Conservation (phyloP, 352 stramenopile species). For the Globisporangium megalacanthum region DNA sequence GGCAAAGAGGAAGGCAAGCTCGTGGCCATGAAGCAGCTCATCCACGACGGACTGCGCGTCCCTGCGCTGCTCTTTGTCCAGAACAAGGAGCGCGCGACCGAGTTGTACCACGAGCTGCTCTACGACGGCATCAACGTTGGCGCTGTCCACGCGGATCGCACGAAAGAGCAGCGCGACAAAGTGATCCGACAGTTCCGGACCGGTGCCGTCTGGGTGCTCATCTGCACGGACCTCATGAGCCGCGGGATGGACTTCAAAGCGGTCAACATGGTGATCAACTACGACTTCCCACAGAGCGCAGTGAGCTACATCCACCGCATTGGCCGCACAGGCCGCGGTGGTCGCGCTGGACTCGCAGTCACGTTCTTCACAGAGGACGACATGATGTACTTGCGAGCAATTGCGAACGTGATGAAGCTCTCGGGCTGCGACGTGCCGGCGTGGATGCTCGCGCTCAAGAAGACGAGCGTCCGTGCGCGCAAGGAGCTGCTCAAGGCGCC, state of each 20-base stretch:
- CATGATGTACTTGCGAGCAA: conserved; percentile 92
- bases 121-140: conserved; percentile 98
- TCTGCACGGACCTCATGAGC: conserved; percentile 99
- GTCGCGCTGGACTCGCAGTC: conserved; percentile 91
- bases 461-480: conserved; percentile 53
- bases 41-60: conserved; percentile 91
- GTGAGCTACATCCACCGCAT: conserved; percentile 98
- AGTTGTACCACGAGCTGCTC: conserved; percentile 96
- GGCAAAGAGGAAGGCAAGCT: conserved; percentile 99
- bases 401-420: conserved; percentile 99
- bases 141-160: conserved; percentile 95
- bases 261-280: conserved; percentile 99
- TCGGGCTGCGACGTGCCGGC: conserved; percentile 96
- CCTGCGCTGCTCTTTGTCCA: conserved; percentile 98
- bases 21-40: conserved; percentile 92
- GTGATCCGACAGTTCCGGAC: conserved; percentile 94
- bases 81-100: conserved; percentile 97
- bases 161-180: conserved; percentile 91
- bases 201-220: conserved; percentile 97
- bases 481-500: conserved; percentile 83
- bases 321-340: conserved; percentile 92
- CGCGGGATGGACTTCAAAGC: conserved; percentile 99
- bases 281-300: conserved; percentile 95
- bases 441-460: conserved; percentile 98
- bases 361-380: conserved; percentile 98